Conservation (phyloP, 2,329 filamentous ascomycete species). For the Nectriaceae sp. region DNA sequence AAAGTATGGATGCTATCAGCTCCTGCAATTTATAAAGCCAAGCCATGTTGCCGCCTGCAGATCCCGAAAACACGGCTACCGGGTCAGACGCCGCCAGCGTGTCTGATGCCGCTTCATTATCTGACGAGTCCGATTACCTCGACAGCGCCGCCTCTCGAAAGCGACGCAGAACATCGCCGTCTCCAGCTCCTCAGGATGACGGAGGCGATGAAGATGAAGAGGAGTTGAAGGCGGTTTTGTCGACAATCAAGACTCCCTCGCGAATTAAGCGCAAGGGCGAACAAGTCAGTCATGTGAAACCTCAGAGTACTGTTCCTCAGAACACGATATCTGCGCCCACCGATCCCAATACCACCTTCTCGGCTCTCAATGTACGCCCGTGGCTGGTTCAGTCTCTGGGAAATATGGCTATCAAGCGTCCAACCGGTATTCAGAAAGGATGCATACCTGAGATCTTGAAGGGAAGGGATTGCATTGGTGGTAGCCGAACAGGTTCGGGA, state of each 20-base stretch:
- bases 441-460: conserved; percentile 93
- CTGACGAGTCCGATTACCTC: conserved; percentile 51
- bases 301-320: conserved; percentile 21
- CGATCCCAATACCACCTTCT: conserved; percentile 66
- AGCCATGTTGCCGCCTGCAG: conserved; percentile 22
- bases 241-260: conserved; percentile 54
- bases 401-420: conserved; percentile 78
- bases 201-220: conserved; percentile 35
- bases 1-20: conserved; percentile 14
- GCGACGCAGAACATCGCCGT: conserved; percentile 42
- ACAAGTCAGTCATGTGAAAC: conserved; percentile 18
- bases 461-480: conserved; percentile 92
- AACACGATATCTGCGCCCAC: conserved; percentile 51
- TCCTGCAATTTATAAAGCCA: conserved; percentile 26
- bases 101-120: conserved; percentile 24
- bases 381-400: conserved; percentile 85
- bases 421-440: conserved; percentile 88
- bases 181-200: conserved; percentile 26
- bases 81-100: conserved; percentile 18
- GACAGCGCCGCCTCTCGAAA: conserved; percentile 48
- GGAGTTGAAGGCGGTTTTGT: conserved; percentile 36
- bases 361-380: conserved; percentile 71
- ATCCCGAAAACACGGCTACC: conserved; percentile 18
- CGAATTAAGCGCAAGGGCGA: conserved; percentile 48
- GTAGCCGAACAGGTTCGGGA: conserved; percentile 91